Evolutionary conservation across 352 stramenopile genomes (phyloP).

Genomic region (Globisporangium polare): DNA sequence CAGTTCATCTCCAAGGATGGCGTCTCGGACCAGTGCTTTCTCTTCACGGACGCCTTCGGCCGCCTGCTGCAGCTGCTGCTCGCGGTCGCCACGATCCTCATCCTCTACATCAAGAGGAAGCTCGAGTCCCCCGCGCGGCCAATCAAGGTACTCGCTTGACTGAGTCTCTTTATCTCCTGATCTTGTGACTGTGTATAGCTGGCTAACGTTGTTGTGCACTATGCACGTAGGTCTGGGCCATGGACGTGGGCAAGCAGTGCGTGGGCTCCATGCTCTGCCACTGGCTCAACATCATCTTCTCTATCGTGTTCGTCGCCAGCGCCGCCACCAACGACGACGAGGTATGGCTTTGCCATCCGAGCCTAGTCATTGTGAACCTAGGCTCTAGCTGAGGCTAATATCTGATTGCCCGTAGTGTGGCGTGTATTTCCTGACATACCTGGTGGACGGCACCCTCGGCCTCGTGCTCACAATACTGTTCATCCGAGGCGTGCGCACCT

Average conservation of each 20-base stretch:
- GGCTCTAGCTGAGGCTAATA: not conserved
- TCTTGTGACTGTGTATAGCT: too few species aligned
- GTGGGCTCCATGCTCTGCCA: slow-evolving; percentile 57
- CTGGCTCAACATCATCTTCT: slow-evolving; percentile 56
- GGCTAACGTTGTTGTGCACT: not conserved
- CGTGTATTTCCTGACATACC: slow-evolving; percentile 71
- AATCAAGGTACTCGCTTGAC: slow-evolving; percentile 40
- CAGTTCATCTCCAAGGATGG: slow-evolving; percentile 17
- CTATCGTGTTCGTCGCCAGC: slow-evolving; percentile 47
- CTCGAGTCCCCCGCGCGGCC: slow-evolving; percentile 66
- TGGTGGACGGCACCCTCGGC: slow-evolving; percentile 63
- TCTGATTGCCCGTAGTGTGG: too few species aligned
- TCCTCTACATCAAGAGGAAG: slow-evolving; percentile 78
- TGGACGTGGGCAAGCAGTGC: slow-evolving; percentile 73
- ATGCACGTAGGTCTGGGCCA: slow-evolving; percentile 53
- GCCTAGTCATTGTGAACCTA: not conserved
- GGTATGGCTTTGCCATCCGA: slow-evolving; percentile 16
- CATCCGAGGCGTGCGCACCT: slow-evolving; percentile 33
- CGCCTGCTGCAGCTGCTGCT: slow-evolving; percentile 57
- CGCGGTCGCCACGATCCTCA: slow-evolving; percentile 40
- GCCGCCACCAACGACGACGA: slow-evolving; percentile 46
- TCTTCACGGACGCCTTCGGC: slow-evolving; percentile 70
- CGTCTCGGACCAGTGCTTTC: slow-evolving; percentile 40
- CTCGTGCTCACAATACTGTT: slow-evolving; percentile 44
- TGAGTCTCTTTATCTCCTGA: not conserved